phyloP scores from a whole-genome alignment of 805 yeast genomes.

The Priceomyces castillae region DNA sequence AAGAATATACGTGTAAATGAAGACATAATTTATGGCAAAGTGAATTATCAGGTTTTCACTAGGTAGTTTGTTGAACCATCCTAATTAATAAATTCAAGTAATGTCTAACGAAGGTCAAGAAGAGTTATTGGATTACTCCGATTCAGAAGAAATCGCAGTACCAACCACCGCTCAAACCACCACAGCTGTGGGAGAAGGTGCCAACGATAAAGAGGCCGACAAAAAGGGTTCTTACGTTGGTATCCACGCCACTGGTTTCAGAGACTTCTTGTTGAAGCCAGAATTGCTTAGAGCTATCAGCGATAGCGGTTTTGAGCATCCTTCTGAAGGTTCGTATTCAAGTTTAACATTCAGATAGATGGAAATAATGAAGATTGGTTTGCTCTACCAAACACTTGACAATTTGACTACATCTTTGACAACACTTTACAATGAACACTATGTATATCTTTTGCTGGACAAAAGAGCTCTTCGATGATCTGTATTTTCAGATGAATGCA shows the following conservation, averaged over 20 bases:
- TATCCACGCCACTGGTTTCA: slow-evolving; percentile 97
- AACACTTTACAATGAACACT: background rate
- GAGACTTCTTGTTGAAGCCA: slow-evolving; percentile 94
- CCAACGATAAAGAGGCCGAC: slow-evolving; percentile 59
- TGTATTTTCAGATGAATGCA: background rate
- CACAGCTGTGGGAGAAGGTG: slow-evolving; percentile 40
- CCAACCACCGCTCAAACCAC: slow-evolving; percentile 48
- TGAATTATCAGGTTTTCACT: background rate
- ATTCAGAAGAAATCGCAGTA: slow-evolving; percentile 91
- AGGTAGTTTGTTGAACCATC: background rate
- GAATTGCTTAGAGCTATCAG: slow-evolving; percentile 96
- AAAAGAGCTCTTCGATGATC: background rate
- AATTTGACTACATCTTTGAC: background rate
- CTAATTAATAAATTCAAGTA: background rate
- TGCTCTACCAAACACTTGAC: background rate
- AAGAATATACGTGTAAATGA: background rate
- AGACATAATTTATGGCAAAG: background rate
- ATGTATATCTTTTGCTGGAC: background rate
- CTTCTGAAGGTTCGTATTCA: slow-evolving; percentile 87
- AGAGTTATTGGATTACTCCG: slow-evolving; percentile 98
- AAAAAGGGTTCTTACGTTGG: slow-evolving; percentile 98
- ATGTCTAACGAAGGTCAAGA: slow-evolving; percentile 99
- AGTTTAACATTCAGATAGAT: slow-evolving; percentile 4
- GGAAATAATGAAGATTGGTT: slow-evolving; percentile 1
- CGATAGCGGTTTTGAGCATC: slow-evolving; percentile 99